Percentiles rank a stretch among this genome's conserved stretches.
Evolutionary conservation across 495 filamentous ascomycete species (phyloP).

Genomic region (Neurospora hispaniola): DNA sequence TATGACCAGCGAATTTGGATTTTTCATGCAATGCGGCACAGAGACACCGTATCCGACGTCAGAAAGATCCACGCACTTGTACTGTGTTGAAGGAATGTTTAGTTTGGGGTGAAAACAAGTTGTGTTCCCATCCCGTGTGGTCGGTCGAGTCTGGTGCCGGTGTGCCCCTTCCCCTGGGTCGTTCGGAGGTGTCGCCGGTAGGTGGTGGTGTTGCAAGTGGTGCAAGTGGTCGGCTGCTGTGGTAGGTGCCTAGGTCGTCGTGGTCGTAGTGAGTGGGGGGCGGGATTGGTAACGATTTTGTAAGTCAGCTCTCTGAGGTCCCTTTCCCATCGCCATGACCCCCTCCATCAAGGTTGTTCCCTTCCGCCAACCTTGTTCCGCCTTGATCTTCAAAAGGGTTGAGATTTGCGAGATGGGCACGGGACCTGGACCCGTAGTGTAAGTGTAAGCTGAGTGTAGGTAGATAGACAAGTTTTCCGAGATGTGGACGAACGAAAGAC

Average conservation of each 20-base stretch:
- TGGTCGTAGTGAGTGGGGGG: background rate
- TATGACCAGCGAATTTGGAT: background rate
- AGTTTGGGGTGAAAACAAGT: background rate
- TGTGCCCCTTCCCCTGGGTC: background rate
- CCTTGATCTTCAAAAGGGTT: background rate
- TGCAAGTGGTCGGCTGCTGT: background rate
- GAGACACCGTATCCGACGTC: background rate
- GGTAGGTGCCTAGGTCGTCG: no score
- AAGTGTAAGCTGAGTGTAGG: background rate
- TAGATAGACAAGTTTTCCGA: background rate
- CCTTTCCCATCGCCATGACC: background rate
- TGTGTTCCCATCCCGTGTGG: background rate
- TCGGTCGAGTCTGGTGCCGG: background rate
- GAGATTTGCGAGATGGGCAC: background rate
- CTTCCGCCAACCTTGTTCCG: background rate
- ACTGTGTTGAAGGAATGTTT: background rate
- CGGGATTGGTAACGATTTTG: background rate
- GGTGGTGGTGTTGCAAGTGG: background rate
- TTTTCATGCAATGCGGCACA: background rate
- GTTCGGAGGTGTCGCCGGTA: background rate
- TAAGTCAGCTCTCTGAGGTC: background rate
- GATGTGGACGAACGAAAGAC: background rate
- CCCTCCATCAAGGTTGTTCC: background rate
- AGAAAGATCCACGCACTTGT: background rate
- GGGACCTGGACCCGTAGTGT: background rate